Evolutionary conservation across 768 basidiomycete species (phyloP).

Genomic region (Lentinula sp.): DNA sequence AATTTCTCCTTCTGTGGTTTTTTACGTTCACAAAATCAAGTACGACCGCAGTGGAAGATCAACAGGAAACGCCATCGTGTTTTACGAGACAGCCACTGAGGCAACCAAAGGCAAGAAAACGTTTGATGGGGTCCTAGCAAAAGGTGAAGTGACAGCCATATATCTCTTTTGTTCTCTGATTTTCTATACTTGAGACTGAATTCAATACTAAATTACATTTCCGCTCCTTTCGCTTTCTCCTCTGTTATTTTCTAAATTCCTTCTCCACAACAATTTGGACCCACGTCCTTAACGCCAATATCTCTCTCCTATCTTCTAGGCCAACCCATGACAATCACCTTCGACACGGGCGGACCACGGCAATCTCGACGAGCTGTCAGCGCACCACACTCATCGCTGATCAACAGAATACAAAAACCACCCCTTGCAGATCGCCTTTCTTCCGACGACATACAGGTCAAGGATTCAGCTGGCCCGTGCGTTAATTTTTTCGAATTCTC

Average conservation of each 20-base stretch:
- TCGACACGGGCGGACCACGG: slow-evolving; percentile 41
- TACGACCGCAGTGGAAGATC: slow-evolving; percentile 96
- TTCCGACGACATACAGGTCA: slow-evolving; percentile 34
- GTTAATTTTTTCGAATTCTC: slow-evolving; percentile 12
- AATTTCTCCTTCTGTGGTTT: slow-evolving; percentile 29
- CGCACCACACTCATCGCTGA: slow-evolving; percentile 51
- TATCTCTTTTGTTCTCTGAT: slow-evolving; percentile 1
- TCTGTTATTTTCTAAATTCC: not conserved
- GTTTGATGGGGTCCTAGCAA: slow-evolving; percentile 82
- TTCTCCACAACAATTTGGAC: not conserved
- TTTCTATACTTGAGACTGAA: no score
- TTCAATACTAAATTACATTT: no score
- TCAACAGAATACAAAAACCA: slow-evolving; percentile 73
- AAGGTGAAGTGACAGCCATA: slow-evolving; percentile 45
- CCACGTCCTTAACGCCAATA: slow-evolving; percentile 5
- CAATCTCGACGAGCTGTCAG: slow-evolving; percentile 42
- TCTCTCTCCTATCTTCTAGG: slow-evolving; percentile 34
- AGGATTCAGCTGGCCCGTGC: slow-evolving; percentile 27
- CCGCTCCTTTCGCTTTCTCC: not conserved
- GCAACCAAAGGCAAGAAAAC: slow-evolving; percentile 81
- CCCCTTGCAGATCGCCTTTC: slow-evolving; percentile 63
- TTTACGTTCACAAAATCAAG: slow-evolving; percentile 48
- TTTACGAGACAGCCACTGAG: slow-evolving; percentile 73
- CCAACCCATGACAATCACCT: slow-evolving; percentile 72
- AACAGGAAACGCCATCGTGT: slow-evolving; percentile 72